phyloP scores from a whole-genome alignment of 306 rosid genomes.

The Rosa chinensis region DNA sequence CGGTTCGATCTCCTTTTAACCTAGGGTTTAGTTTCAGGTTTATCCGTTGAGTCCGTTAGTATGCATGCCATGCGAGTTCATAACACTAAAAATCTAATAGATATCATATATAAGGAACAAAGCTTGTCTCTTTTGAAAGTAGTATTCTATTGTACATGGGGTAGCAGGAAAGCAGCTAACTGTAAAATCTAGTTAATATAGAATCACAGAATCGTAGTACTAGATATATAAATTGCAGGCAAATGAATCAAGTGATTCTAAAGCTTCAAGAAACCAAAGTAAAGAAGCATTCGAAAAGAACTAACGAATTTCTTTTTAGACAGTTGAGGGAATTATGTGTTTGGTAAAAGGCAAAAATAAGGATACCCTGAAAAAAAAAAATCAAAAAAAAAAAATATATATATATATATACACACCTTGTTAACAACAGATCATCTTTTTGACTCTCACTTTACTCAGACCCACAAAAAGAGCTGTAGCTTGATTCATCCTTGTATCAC shows the following conservation, averaged over 20 bases:
- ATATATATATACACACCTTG: conserved; percentile 7
- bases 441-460: conserved; percentile 40
- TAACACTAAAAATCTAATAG: background rate
- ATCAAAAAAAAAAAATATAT: too few relatives aligned
- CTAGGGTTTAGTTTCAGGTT: background rate
- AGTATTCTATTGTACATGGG: conserved; percentile 10
- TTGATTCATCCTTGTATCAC: conserved; percentile 14
- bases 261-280: conserved; percentile 31
- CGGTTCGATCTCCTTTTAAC: background rate
- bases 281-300: conserved; percentile 37
- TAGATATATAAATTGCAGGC: background rate
- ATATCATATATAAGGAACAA: background rate
- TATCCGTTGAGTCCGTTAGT: background rate
- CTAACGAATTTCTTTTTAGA: conserved; percentile 65
- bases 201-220: conserved; percentile 20
- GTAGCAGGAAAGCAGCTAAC: conserved; percentile 12
- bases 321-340: conserved; percentile 43
- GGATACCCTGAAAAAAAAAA: conserved; percentile 3
- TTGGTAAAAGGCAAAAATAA: conserved; percentile 36
- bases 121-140: conserved; percentile 33
- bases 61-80: background rate
- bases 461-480: conserved; percentile 1
- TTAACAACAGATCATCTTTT: conserved; percentile 25
- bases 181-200: conserved; percentile 4
- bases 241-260: conserved; percentile 39